Conservation (phyloP, 768 basidiomycete species). For the Serendipita sp. region DNA sequence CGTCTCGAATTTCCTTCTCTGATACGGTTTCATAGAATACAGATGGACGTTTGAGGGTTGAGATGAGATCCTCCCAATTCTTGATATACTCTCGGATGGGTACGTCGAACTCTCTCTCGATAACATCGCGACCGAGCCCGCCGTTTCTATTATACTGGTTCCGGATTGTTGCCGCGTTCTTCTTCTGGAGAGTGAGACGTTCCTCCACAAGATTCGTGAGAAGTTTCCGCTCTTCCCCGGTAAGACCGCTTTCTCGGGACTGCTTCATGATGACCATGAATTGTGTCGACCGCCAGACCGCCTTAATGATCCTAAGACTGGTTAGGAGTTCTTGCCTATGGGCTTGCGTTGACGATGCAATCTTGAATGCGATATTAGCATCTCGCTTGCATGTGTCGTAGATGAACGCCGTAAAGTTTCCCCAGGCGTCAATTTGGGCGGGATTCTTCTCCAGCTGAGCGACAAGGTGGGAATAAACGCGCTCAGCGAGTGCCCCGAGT, state of each 20-base stretch:
- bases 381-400: constrained; percentile 33
- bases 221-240: neutral
- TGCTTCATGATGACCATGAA: constrained; percentile 34
- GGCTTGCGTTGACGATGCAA: constrained; percentile 34
- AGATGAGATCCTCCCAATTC: neutral
- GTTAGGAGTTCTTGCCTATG: constrained; percentile 38
- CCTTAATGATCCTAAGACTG: constrained; percentile 28
- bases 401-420: constrained; percentile 30
- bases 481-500: constrained; percentile 30
- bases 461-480: constrained; percentile 26
- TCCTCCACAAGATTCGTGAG: neutral
- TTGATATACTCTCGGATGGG: neutral
- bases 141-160: neutral
- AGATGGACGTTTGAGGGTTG: neutral
- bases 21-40: constrained; percentile 37
- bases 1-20: constrained; percentile 33
- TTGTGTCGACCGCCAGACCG: constrained; percentile 26
- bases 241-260: constrained; percentile 15
- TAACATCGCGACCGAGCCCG: neutral
- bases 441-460: constrained; percentile 14
- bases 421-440: constrained; percentile 30
- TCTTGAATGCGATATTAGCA: constrained; percentile 28
- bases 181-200: neutral
- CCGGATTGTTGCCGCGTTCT: neutral
- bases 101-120: neutral